phyloP scores from a whole-genome alignment of 257 asterid genomes.

The Henckelia pumila region DNA sequence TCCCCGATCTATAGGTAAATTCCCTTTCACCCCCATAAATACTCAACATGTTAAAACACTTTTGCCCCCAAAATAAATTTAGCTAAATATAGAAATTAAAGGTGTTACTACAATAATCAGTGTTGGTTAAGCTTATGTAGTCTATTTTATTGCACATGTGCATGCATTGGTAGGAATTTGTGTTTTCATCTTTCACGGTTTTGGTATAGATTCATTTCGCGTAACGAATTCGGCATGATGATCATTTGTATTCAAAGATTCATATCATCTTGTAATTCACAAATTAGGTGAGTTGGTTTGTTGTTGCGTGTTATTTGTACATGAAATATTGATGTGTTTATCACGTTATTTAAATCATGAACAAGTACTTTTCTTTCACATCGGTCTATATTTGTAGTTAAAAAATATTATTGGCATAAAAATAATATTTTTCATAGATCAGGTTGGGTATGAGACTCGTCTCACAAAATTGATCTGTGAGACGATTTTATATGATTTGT shows the following conservation, averaged over 20 bases:
- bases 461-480: no score
- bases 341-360: no score
- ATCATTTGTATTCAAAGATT: background rate
- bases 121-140: background rate
- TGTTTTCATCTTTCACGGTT: background rate
- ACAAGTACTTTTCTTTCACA: no score
- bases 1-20: conserved; percentile 10
- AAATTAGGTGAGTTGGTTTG: background rate
- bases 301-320: background rate
- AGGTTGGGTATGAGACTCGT: no score
- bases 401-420: no score
- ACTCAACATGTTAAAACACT: background rate
- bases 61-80: no score
- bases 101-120: background rate
- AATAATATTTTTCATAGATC: no score
- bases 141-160: background rate
- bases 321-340: background rate
- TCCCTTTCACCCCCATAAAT: background rate
- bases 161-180: background rate
- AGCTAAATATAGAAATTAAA: no score
- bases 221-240: background rate
- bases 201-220: background rate
- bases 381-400: no score
- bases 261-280: no score
- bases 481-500: no score